Base-by-base conservation (phyloP, 768 basidiomycete species). In the Termitomyces sp. region DNA sequence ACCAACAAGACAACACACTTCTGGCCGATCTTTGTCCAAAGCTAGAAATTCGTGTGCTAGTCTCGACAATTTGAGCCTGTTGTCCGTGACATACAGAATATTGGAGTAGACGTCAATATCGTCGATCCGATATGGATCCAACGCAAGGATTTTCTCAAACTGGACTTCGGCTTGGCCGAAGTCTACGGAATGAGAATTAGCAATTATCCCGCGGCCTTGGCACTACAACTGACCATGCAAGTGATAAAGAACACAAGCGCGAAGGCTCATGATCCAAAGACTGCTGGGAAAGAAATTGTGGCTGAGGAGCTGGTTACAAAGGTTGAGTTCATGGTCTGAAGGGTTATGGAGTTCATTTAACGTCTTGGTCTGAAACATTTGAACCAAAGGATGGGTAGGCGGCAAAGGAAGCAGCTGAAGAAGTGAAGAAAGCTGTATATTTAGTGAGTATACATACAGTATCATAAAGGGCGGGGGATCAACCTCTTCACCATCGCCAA, bases 1-100 rank as follows among this genome's bases (percentile, higher is more conserved):
- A 94, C 96, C 97, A 55, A 98, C 89, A 53, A 98, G 78, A 68
- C 93, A 96, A 68, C 96, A 98, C 3, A 96, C 88, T 75, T 99
- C 97, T 27, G 97, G 96, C 28, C 96, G 80, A 72, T 96, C 91
- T 70, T 92, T 88, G 64, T 98, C 94, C 32, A 96, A 74, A 27
- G 85, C 80, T 45, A 94, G 79, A 70, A 94, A 96, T 61, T 95
- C 88, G 60, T 94, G 94, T 8, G 96, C 97, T 37, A 98, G 79
- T 68, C 85, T 86, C 19, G 94, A 94, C 42, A 99, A 75, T 66
- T 96, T 95, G 34, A 91, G 74, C 44, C 84, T 82, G 64, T 91
- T 92, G 64, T 94, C 91, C 47, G 91, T 92, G 3, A 98, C 94
- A 70, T 98, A 98, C 41, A 98, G 79, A 66, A 98, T 97, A 67